phyloP scores from a whole-genome alignment of 306 rosid genomes.

The Erythrophleum fordii region DNA sequence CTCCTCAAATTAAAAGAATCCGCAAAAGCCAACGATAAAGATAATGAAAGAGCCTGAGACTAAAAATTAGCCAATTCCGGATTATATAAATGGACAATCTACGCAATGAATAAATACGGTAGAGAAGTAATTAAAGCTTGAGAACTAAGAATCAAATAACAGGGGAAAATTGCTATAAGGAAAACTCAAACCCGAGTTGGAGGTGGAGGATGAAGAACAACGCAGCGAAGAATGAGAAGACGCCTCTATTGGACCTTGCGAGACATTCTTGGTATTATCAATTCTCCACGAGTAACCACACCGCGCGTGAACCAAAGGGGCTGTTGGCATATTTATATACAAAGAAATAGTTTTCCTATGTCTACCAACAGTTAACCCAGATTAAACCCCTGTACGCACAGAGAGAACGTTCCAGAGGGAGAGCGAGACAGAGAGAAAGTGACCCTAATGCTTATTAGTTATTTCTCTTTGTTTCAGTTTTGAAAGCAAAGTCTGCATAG shows the following conservation, averaged over 20 bases:
- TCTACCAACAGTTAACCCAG: slow-evolving; percentile 3
- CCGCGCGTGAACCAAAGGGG: slow-evolving; percentile 27
- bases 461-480: neutral
- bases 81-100: neutral
- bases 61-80: neutral
- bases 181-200: slow-evolving; percentile 10
- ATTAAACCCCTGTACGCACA: neutral
- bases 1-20: neutral
- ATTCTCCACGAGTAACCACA: slow-evolving; percentile 22
- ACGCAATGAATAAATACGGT: neutral
- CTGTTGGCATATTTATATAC: slow-evolving; percentile 29
- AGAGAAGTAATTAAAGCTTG: slow-evolving; percentile 16
- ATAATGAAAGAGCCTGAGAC: neutral
- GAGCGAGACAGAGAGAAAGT: neutral
- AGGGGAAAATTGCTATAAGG: slow-evolving; percentile 31
- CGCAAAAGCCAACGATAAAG: neutral
- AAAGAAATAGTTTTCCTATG: neutral
- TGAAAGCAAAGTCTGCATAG: neutral
- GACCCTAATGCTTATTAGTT: neutral
- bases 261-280: slow-evolving; percentile 16
- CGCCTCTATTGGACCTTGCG: neutral
- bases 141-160: slow-evolving; percentile 8
- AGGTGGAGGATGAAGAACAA: slow-evolving; percentile 34
- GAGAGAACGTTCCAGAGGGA: neutral
- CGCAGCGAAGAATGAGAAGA: slow-evolving; percentile 25